Evolutionary conservation across 2,329 filamentous ascomycete species (phyloP).

Genomic region (Clonostachys solani): DNA sequence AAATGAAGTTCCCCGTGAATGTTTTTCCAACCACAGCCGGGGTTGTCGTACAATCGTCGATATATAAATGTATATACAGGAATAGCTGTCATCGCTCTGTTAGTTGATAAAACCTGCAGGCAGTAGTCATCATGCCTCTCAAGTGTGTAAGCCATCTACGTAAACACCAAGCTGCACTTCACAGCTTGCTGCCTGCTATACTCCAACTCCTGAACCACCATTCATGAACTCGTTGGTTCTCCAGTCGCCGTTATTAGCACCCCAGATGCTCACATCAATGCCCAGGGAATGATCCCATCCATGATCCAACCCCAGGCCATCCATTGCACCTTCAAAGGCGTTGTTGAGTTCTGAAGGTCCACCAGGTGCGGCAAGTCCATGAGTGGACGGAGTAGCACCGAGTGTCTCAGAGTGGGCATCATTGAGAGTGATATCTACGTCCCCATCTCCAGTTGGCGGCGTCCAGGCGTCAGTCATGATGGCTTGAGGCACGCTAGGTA

Average conservation of each 20-base stretch:
- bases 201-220: constrained; percentile 19
- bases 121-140: too few relatives aligned
- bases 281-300: constrained; percentile 37
- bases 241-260: constrained; percentile 2
- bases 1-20: neutral
- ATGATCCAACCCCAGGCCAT: constrained; percentile 39
- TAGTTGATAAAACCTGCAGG: neutral
- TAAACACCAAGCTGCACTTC: neutral
- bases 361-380: neutral
- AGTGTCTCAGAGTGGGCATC: neutral
- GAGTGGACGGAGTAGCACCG: too few relatives aligned
- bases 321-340: constrained; percentile 43
- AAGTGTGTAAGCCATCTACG: neutral
- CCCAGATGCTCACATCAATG: constrained; percentile 28
- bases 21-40: neutral
- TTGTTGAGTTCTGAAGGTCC: constrained; percentile 38
- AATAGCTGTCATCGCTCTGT: neutral
- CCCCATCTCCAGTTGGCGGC: neutral
- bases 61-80: neutral
- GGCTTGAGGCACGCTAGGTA: constrained; percentile 4
- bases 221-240: constrained; percentile 18
- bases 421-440: neutral
- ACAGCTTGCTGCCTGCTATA: constrained; percentile 6
- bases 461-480: constrained; percentile 5
- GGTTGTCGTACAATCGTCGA: neutral